A percentile compares a stretch with the other conserved stretches of the same genome.
phyloP scores from a whole-genome alignment of 176 grass and related monocot genomes.

The Hordeum vulgare region DNA sequence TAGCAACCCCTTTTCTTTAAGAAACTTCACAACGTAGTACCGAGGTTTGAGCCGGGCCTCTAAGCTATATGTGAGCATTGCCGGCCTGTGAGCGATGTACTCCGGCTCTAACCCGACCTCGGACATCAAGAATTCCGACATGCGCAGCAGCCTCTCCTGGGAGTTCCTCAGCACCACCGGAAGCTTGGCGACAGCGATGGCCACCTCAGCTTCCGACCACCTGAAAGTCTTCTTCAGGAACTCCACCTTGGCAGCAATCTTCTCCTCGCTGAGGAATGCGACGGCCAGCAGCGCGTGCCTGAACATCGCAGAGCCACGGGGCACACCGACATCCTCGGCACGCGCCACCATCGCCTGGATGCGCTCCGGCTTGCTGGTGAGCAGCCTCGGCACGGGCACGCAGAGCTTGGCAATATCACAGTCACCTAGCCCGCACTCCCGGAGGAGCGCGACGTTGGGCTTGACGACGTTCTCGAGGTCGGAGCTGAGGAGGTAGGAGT shows the following conservation, averaged over 20 bases:
- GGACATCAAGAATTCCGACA: slow-evolving; percentile 33
- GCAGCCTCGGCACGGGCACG: slow-evolving; percentile 16
- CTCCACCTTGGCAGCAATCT: slow-evolving; percentile 28
- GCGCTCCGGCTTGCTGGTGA: slow-evolving; percentile 27
- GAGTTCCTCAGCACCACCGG: slow-evolving; percentile 34
- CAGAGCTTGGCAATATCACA: slow-evolving; percentile 36
- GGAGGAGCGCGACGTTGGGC: slow-evolving; percentile 49
- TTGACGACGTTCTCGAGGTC: slow-evolving; percentile 42
- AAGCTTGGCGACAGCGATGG: slow-evolving; percentile 28
- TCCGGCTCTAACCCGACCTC: slow-evolving; percentile 26
- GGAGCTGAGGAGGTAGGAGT: slow-evolving; percentile 36
- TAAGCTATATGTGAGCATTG: slow-evolving; percentile 48
- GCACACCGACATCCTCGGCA: slow-evolving; percentile 22
- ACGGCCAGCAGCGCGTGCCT: slow-evolving; percentile 28
- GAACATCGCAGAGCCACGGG: slow-evolving; percentile 27
- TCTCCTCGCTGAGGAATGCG: slow-evolving; percentile 36
- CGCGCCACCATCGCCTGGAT: slow-evolving; percentile 17
- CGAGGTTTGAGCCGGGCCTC: slow-evolving; percentile 46
- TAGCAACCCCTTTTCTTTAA: slow-evolving; percentile 38
- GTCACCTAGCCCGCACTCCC: slow-evolving; percentile 33
- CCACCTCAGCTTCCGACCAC: slow-evolving; percentile 46
- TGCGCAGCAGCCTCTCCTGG: slow-evolving; percentile 29
- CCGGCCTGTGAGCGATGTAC: slow-evolving; percentile 37
- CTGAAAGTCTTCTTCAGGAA: slow-evolving; percentile 25
- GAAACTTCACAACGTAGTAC: slow-evolving; percentile 36